These are phyloP conservation scores for Claviceps sp. DNA, from an alignment of 2,329 filamentous ascomycete species.

Conservation along the genomic window DNA sequence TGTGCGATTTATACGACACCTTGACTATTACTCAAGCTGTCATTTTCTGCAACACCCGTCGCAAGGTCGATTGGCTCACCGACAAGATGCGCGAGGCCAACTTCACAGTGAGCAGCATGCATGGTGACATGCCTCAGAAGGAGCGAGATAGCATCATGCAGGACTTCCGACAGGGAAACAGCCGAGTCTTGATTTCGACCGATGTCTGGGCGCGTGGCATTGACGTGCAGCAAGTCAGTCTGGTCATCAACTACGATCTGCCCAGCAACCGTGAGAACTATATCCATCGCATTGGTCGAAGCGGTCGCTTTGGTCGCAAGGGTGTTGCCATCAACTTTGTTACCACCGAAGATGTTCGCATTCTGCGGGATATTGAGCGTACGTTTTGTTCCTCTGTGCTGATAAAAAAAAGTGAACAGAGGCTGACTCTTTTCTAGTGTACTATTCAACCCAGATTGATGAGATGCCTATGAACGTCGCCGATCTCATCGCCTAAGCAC, in stretches of 20 bases:
- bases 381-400: constrained; percentile 23
- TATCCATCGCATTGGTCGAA: constrained; percentile 94
- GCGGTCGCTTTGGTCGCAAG: constrained; percentile 90
- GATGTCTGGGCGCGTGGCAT: constrained; percentile 98
- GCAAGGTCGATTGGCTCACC: constrained; percentile 98
- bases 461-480: constrained; percentile 97
- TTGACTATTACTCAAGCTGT: constrained; percentile 97
- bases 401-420: constrained; percentile 1
- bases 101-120: constrained; percentile 97
- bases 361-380: constrained; percentile 92
- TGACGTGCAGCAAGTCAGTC: constrained; percentile 93
- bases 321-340: constrained; percentile 99
- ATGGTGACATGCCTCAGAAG: constrained; percentile 97
- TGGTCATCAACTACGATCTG: constrained; percentile 98
- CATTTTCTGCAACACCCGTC: constrained; percentile 97
- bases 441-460: constrained; percentile 93
- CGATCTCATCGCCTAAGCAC: constrained; percentile 38
- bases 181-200: constrained; percentile 88
- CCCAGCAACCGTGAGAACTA: constrained; percentile 99
- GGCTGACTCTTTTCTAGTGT: constrained; percentile 44
- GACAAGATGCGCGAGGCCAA: constrained; percentile 99
- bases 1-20: constrained; percentile 97
- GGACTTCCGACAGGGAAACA: constrained; percentile 94
- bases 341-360: constrained; percentile 93
- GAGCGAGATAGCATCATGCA: constrained; percentile 99